Conservation (phyloP, 352 stramenopile species). For the Globisporangium okanoganense region DNA sequence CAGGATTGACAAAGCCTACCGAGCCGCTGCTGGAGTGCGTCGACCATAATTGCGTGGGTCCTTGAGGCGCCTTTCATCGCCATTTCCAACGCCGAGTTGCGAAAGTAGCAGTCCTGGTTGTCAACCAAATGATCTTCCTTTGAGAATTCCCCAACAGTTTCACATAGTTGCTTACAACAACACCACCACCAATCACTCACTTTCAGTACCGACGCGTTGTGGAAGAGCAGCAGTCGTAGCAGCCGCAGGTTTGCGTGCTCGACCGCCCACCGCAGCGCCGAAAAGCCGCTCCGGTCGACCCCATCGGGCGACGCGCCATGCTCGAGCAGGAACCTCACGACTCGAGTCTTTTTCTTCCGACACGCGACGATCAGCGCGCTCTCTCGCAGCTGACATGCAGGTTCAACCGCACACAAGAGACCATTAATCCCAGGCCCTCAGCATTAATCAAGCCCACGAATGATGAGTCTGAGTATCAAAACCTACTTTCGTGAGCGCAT, state of each 20-base stretch:
- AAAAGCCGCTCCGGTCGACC: constrained; percentile 42
- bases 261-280: constrained; percentile 47
- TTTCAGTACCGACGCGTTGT: constrained; percentile 40
- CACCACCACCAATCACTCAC: constrained; percentile 1
- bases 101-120: constrained; percentile 36
- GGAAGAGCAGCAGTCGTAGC: constrained; percentile 31
- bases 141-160: neutral
- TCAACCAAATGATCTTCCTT: neutral
- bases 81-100: constrained; percentile 45
- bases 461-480: neutral
- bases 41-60: constrained; percentile 32
- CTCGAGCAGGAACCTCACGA: constrained; percentile 39
- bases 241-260: constrained; percentile 31
- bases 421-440: neutral
- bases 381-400: constrained; percentile 31
- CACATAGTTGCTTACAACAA: neutral
- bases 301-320: constrained; percentile 32
- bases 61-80: constrained; percentile 27
- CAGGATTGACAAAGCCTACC: constrained; percentile 19
- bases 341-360: constrained; percentile 35
- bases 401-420: neutral
- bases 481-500: constrained; percentile 38
- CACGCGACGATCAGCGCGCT: constrained; percentile 47
- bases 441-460: too few relatives aligned
- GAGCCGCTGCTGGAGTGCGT: constrained; percentile 39